These are phyloP conservation scores for Mycena floridula DNA, from an alignment of 768 basidiomycete species.

Conservation along the genomic window DNA sequence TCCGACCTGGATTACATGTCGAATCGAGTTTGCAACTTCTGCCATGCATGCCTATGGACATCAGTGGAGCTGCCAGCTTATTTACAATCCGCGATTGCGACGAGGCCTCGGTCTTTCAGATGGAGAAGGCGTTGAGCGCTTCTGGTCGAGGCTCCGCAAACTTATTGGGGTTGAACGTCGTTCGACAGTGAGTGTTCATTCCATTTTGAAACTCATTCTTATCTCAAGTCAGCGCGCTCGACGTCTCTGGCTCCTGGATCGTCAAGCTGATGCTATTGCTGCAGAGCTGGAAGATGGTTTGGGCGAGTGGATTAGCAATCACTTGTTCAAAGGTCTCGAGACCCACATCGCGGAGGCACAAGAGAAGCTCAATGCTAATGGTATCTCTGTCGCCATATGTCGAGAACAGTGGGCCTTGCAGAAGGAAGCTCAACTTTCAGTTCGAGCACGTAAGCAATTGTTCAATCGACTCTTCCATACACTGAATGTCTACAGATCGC, in stretches of 20 bases:
- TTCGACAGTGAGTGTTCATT: neutral
- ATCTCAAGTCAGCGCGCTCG: neutral
- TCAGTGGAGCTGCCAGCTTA: conserved; percentile 11
- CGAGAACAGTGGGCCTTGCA: conserved; percentile 5
- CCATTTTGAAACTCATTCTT: neutral
- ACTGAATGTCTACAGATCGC: neutral
- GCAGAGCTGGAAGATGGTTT: neutral
- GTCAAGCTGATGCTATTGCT: neutral
- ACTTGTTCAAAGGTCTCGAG: neutral
- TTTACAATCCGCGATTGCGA: conserved; percentile 12
- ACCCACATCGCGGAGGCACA: neutral
- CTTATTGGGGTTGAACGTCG: conserved; percentile 6
- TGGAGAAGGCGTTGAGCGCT: conserved; percentile 12
- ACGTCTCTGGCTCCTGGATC: neutral
- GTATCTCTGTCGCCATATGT: neutral
- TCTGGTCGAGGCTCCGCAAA: conserved; percentile 9
- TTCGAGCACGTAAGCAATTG: conserved; percentile 6
- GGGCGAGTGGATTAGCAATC: neutral
- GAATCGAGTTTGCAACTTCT: conserved; percentile 9
- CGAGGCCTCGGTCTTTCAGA: conserved; percentile 10
- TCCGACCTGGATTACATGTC: neutral
- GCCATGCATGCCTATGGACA: conserved; percentile 16
- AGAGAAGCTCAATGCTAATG: neutral
- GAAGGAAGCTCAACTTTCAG: neutral
- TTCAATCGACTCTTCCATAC: neutral